A percentile compares a stretch with the other conserved stretches of the same genome.
phyloP scores from a whole-genome alignment of 2,329 filamentous ascomycete genomes.

The Sarocladiaceae sp. region DNA sequence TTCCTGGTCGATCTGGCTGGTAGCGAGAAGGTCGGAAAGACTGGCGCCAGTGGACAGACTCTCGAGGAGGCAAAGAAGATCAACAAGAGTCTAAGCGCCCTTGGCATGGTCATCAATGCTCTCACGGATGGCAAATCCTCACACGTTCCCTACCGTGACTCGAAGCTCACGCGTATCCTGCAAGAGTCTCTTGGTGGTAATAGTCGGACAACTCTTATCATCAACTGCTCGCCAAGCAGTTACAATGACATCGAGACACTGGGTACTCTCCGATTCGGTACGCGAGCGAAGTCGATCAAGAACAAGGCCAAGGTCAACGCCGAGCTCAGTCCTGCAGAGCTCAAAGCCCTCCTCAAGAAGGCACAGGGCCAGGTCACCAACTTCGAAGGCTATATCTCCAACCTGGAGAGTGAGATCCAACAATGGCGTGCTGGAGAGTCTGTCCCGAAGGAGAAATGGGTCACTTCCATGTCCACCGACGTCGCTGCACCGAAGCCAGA shows the following conservation, averaged over 20 bases:
- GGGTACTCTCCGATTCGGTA: conserved; percentile 88
- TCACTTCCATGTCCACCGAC: conserved; percentile 54
- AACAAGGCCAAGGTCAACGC: conserved; percentile 99
- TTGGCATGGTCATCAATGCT: conserved; percentile 98
- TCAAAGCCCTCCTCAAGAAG: conserved; percentile 89
- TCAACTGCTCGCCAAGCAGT: conserved; percentile 98
- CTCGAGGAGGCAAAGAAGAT: conserved; percentile 99
- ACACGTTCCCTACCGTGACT: conserved; percentile 94
- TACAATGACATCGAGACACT: conserved; percentile 97
- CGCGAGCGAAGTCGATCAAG: conserved; percentile 96
- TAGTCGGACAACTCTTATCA: conserved; percentile 94
- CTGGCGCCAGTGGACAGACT: conserved; percentile 92
- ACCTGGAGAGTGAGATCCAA: conserved; percentile 76
- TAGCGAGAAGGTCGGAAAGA: conserved; percentile 98
- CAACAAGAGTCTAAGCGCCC: conserved; percentile 97
- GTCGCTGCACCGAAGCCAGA: conserved; percentile 33
- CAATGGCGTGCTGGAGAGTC: conserved; percentile 82
- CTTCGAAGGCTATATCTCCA: conserved; percentile 81
- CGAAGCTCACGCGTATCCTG: conserved; percentile 91
- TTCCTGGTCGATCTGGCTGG: conserved; percentile 97
- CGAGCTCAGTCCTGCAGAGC: conserved; percentile 88
- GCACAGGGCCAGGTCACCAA: conserved; percentile 83
- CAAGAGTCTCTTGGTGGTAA: conserved; percentile 98
- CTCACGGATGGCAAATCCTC: conserved; percentile 95
- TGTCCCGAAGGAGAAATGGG: conserved; percentile 88